Evolutionary conservation across 2,329 filamentous ascomycete genomes (phyloP), one percentile per base, ranked within the genome.

Genomic region (Pestalotiopsis sp.): DNA sequence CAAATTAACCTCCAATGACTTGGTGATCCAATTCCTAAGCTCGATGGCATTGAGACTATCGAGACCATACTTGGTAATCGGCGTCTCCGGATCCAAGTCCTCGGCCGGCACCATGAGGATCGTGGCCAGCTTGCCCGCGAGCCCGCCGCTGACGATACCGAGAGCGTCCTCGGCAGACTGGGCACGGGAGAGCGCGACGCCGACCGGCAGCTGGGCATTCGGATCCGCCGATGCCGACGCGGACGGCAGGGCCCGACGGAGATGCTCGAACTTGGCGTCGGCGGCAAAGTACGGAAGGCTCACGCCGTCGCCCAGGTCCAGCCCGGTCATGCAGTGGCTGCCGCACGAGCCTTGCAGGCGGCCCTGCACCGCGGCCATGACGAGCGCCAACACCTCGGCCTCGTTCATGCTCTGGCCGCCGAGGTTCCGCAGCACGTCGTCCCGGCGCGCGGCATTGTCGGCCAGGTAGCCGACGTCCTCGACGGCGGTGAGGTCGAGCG

Each of bases 401-500:
- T 85, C 83, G 71, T 80, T 82, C 70, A 90, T 83, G 5, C 77
- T 79, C 70, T 86, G 81, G 57, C 85, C 83, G 3, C 81, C 81
- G 0, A 86, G 77, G 36, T 85, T 86, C 71, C 83, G 83, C 62
- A 86, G 83, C 0, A 85, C 83, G 69, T 85, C 81, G 1, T 78
- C 78, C 6, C 79, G 78, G 49, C 79, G 81, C 61, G 78, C 80
- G 0, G 78, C 77, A 69, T 84, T 84, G 69, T 86, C 82, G 2
- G 84, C 84, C 2, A 87, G 76, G 72, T 86, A 86, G 3, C 85
- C 85, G 0, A 83, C 81, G 69, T 83, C 84, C 0, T 79, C 79
- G 12, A 91, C 82, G 1, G 82, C 82, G 0, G 86, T 87, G 12
- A 91, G 77, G 72, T 90, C 83, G 1, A 91, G 78, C 0, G 82